Base-by-base conservation (phyloP, 257 asterid species). In the Plantago ovata region DNA sequence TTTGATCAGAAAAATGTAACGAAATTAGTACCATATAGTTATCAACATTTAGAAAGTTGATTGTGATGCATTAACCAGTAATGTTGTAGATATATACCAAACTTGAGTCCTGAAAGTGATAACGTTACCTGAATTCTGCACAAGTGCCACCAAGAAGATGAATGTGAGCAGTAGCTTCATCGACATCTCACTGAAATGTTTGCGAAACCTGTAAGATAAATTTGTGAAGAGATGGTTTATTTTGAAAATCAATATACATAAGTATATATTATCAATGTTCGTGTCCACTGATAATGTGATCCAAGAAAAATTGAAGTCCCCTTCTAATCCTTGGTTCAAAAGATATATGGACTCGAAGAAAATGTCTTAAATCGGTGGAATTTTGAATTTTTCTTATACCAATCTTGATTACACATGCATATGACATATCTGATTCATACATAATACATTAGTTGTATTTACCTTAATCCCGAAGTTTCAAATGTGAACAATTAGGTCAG, bases 51-150 rank as follows among this genome's bases (percentile, higher is more conserved):
- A 33, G 24, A 36, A 55, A 38, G n/a, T n/a, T n/a, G n/a, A n/a
- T n/a, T n/a, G n/a, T n/a, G n/a, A n/a, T n/a, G n/a, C n/a, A 6
- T 44, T 13, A 9, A n/a, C 3, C 2, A 6, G 13, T 13, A 24
- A 6, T 28, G 4, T 3, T 28, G 7, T 28, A 4, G 7, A 28
- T n/a, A 16, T n/a, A 24, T 22, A n/a, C 18, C 6, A 36, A 9
- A 23, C 9, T 15, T 1, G 43, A 59, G 28, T 12, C n/a, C 23
- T 8, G 44, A 44, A 20, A 38, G 50, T 28, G 14, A 9, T 2
- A 23, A n/a, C n/a, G n/a, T 64, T 73, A 79, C 95, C 90, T 2
- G 87, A 71, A 58, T 39, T 45, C 14, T 16, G 69, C 9, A 73
- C 64, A 19, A 74, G 4, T 10, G 63, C 20, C 21, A 69, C 32